Conservation (phyloP, 371 early-diverging fungal genomes). For the Mucor velutinosus region DNA sequence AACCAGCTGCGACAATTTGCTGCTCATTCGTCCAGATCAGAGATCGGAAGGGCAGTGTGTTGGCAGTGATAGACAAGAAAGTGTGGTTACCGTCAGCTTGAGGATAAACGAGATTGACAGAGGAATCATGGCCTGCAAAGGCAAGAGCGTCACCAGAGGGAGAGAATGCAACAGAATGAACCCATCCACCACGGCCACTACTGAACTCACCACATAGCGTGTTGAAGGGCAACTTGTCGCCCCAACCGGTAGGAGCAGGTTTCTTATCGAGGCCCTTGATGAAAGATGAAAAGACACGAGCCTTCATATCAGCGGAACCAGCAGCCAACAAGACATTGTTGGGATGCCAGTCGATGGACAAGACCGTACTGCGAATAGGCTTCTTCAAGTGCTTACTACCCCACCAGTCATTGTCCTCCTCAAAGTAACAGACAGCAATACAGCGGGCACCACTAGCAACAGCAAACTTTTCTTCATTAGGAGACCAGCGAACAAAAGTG, state of each 20-base stretch:
- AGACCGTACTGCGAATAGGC: conserved; percentile 89
- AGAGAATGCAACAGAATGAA: conserved; percentile 91
- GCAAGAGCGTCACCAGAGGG: conserved; percentile 92
- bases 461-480: conserved; percentile 97
- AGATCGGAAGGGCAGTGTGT: conserved; percentile 78
- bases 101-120: conserved; percentile 74
- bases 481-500: conserved; percentile 95
- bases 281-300: conserved; percentile 93
- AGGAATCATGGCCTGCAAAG: conserved; percentile 89
- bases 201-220: conserved; percentile 90
- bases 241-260: conserved; percentile 87
- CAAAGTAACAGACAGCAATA: conserved; percentile 95
- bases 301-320: conserved; percentile 95
- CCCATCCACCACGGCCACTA: conserved; percentile 87
- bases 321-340: conserved; percentile 94
- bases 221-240: conserved; percentile 93
- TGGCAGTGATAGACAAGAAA: conserved; percentile 61
- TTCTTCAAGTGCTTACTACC: conserved; percentile 93
- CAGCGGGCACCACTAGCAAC: conserved; percentile 91
- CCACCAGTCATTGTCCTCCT: conserved; percentile 97
- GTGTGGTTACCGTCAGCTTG: conserved; percentile 61
- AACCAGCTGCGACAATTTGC: conserved; percentile 87
- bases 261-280: conserved; percentile 94
- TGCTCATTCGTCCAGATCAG: conserved; percentile 78
- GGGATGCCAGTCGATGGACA: conserved; percentile 96